Evolutionary conservation across 441 rosid species (phyloP), one percentile per base, ranked within the genome.

Genomic region (Cnidoscolus chayamansa): DNA sequence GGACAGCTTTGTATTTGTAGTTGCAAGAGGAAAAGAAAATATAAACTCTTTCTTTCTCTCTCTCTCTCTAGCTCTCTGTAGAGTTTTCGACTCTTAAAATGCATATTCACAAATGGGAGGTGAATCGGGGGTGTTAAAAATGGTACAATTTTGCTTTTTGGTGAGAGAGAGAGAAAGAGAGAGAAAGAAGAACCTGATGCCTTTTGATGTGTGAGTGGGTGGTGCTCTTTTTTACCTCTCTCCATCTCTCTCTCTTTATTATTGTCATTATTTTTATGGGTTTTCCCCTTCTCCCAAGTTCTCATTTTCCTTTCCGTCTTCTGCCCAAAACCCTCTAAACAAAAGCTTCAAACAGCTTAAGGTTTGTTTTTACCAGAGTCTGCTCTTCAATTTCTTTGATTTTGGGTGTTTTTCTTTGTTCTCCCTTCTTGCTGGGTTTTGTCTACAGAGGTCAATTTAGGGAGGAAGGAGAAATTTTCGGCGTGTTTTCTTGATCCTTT

Each of bases 201-300:
- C 87, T 83, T 86, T 85, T 83, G 90, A 89, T 89, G 93, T 82
- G 84, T 76, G 79, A 89, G 90, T 90, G 93, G 90, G 89, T 87
- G 88, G 89, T 85, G 84, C 85, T 84, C 83, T 81, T 73, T 81
- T 70, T 53, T 68, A 55, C 68, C 77, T 65, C 76, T 19, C 61
- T 71, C 75, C 63, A 35, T 74, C 61, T 71, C 72, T 73, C 74
- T 68, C 76, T 43, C 70, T 58, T 64, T 20, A 12, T 40, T 25
- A 45, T 15, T 12, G 31, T 47, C n/a, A 0, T 45, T 12, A 40
- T 40, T 40, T 40, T 40, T 40, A 25, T 25, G 45, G 45, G 45
- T 4, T 30, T 65, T 47, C 10, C 30, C 25, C 20, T 53, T 49
- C 77, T 2, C 35, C 32, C 3, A 19, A 68, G 4, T 59, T 25